A percentile compares a stretch with the other conserved stretches of the same genome.
Conservation (phyloP, 2,329 filamentous ascomycete species). For the Pseudocercospora eumusae region DNA sequence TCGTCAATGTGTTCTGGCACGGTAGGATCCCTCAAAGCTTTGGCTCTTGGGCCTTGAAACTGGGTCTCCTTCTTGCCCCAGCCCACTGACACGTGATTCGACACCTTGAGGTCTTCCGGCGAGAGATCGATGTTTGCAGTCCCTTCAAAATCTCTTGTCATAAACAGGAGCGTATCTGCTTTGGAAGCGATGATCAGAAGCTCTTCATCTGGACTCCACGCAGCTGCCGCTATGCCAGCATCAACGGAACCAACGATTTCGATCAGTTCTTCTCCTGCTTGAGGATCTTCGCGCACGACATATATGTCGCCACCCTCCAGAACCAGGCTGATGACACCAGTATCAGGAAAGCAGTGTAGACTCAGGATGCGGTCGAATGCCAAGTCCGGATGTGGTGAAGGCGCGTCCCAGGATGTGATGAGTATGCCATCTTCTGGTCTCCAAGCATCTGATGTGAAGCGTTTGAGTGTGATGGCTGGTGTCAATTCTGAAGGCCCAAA, state of each 20-base stretch:
- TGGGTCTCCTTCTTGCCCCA: conserved; percentile 99
- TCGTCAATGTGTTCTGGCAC: conserved; percentile 90
- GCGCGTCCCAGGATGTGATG: conserved; percentile 87
- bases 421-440: conserved; percentile 46
- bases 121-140: conserved; percentile 73
- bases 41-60: conserved; percentile 73
- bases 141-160: conserved; percentile 88
- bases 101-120: conserved; percentile 73
- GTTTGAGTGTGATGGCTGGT: conserved; percentile 71
- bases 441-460: conserved; percentile 48
- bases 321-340: conserved; percentile 74
- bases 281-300: conserved; percentile 72
- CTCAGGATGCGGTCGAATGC: conserved; percentile 72
- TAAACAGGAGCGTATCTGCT: conserved; percentile 77
- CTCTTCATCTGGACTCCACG: conserved; percentile 95
- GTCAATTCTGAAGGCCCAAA: conserved; percentile 74
- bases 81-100: conserved; percentile 88
- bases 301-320: conserved; percentile 90
- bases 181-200: conserved; percentile 80
- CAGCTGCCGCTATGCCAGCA: conserved; percentile 82
- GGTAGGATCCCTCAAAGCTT: conserved; percentile 85
- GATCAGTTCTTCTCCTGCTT: conserved; percentile 71
- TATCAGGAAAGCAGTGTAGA: conserved; percentile 84
- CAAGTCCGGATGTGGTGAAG: conserved; percentile 74
- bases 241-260: conserved; percentile 96